These are phyloP conservation scores for Viola pubescens DNA, from an alignment of 441 rosid genomes.

Conservation along the genomic window DNA sequence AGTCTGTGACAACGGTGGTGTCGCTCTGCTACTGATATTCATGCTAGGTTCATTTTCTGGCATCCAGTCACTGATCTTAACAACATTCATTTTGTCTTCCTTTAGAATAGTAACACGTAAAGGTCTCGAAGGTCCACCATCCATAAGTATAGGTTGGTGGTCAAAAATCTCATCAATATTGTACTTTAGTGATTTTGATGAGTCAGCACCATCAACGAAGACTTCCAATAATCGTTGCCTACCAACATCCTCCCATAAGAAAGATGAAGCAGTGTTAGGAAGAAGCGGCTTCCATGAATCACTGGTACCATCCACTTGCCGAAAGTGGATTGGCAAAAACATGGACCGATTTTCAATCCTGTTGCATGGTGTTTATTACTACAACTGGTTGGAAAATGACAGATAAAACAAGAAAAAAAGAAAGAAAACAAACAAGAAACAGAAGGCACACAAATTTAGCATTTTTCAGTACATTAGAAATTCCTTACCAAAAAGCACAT, in stretches of 20 bases:
- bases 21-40: constrained; percentile 29
- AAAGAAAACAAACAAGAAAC: neutral
- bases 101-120: constrained; percentile 74
- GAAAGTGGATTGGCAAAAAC: constrained; percentile 77
- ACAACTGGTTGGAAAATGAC: neutral
- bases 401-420: neutral
- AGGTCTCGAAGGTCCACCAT: constrained; percentile 58
- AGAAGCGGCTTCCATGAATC: constrained; percentile 91
- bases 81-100: constrained; percentile 75
- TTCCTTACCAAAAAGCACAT: neutral
- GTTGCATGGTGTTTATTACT: constrained; percentile 19
- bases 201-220: constrained; percentile 69
- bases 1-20: constrained; percentile 36
- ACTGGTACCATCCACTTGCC: constrained; percentile 69
- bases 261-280: constrained; percentile 83
- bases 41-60: constrained; percentile 70
- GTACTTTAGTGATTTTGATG: constrained; percentile 49
- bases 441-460: neutral
- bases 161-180: constrained; percentile 83
- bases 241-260: constrained; percentile 97
- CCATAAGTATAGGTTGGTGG: constrained; percentile 55
- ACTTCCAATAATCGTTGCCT: constrained; percentile 64
- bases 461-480: neutral
- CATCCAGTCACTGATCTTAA: constrained; percentile 89
- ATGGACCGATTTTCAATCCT: constrained; percentile 95